Evolutionary conservation across 768 basidiomycete genomes (phyloP), one percentile per base, ranked within the genome.

Genomic region (Clitopilus hobsonii): DNA sequence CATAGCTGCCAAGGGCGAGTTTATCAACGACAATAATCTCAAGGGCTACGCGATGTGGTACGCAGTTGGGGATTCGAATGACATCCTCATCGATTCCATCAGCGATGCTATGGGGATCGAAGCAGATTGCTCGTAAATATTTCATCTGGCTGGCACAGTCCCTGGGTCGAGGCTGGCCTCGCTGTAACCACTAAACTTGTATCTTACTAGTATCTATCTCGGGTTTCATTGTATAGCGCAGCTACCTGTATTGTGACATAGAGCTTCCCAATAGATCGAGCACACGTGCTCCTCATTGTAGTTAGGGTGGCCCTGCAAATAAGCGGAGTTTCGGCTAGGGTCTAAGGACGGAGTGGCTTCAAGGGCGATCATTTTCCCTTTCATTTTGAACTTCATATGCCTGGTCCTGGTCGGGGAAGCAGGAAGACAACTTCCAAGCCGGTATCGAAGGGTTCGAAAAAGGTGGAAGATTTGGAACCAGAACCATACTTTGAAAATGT

Each of bases 11-110:
- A 88, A 90, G 66, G 87, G 87, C 5, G 53, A 68, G 1, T 89
- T 78, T 63, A 87, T 89, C 67, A 73, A 77, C 54, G 60, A 71
- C 13, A 66, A 69, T 1, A 75, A 75, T 1, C 70, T 91, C 3
- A 73, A 68, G 49, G 89, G 88, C 1, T 88, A 87, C 64, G 68
- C 83, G 1, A 79, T 88, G 68, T 89, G 86, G 86, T 76, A 88
- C 59, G 74, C 80, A 38, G 78, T 75, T 3, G 85, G 85, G 6
- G 88, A 89, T 65, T 76, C 65, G n/a, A 47, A 79, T 1, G 72
- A 85, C 61, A 78, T 83, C 27, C 75, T 89, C 22, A 62, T 88
- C 1, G 71, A 79, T 55, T 66, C 85, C 4, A 85, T 89, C 52
- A 71, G 70, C 49, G 58, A 67, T 36, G 71, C 73, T 0, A 71